Evolutionary conservation across 1,284 basidiomycete species (phyloP).

Genomic region (Naganishia albida): DNA sequence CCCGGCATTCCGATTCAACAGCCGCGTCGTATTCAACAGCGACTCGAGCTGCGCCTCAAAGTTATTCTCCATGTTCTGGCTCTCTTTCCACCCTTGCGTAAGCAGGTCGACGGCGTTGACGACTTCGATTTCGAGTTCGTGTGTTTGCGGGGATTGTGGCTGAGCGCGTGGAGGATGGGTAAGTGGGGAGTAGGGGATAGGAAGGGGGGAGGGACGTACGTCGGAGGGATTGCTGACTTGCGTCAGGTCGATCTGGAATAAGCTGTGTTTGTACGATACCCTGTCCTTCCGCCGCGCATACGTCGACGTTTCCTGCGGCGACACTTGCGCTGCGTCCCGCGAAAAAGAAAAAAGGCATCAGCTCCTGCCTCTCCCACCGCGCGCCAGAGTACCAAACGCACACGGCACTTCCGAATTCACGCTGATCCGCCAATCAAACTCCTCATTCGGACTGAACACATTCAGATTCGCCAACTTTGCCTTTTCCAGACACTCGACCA

Average conservation of each 20-base stretch:
- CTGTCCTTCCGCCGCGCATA: slow-evolving; percentile 80
- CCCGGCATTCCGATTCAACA: slow-evolving; percentile 54
- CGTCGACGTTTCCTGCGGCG: slow-evolving; percentile 53
- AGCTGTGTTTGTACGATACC: slow-evolving; percentile 87
- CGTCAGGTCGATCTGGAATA: slow-evolving; percentile 89
- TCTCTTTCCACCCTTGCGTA: slow-evolving; percentile 54
- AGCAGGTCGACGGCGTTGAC: slow-evolving; percentile 55
- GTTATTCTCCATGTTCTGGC: slow-evolving; percentile 46
- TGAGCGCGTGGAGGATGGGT: neutral
- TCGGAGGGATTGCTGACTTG: slow-evolving; percentile 66
- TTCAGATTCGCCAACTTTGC: slow-evolving; percentile 83
- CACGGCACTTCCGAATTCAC: slow-evolving; percentile 74
- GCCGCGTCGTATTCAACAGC: slow-evolving; percentile 57
- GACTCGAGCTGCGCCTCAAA: slow-evolving; percentile 57
- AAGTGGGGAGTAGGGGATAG: neutral
- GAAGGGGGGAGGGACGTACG: neutral
- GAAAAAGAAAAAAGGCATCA: neutral
- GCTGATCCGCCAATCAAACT: slow-evolving; percentile 88
- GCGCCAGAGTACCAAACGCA: slow-evolving; percentile 48
- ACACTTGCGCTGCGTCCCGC: slow-evolving; percentile 46
- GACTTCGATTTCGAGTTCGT: slow-evolving; percentile 64
- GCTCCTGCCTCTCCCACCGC: neutral
- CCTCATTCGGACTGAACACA: slow-evolving; percentile 75
- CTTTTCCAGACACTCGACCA: slow-evolving; percentile 73
- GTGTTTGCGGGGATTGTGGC: slow-evolving; percentile 35